Percentiles rank a stretch among this genome's conserved stretches.
phyloP scores from a whole-genome alignment of 345 rosid genomes.

The Eutrema japonicum region DNA sequence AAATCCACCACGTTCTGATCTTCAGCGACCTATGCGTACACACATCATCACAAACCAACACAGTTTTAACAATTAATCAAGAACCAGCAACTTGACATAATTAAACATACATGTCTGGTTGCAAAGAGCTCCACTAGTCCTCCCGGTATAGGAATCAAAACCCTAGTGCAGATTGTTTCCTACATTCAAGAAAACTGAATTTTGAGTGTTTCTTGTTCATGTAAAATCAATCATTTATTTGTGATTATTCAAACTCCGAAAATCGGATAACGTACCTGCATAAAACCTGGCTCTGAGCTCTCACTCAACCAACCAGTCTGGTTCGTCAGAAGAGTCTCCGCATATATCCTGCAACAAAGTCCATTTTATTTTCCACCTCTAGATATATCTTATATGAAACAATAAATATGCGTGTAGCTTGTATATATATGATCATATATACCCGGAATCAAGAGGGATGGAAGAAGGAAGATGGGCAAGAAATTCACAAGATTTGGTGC shows the following conservation, averaged over 20 bases:
- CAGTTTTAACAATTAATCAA: neutral
- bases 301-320: constrained; percentile 71
- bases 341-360: constrained; percentile 56
- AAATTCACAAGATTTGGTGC: constrained; percentile 69
- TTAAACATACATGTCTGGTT: constrained; percentile 62
- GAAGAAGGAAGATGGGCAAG: constrained; percentile 72
- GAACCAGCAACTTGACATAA: neutral
- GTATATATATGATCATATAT: constrained; percentile 20
- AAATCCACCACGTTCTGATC: constrained; percentile 70
- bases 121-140: constrained; percentile 81
- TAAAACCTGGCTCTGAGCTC: constrained; percentile 51
- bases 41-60: constrained; percentile 14
- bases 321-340: constrained; percentile 70
- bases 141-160: constrained; percentile 77
- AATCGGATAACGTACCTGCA: constrained; percentile 46
- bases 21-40: constrained; percentile 60
- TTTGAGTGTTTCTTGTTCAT: constrained; percentile 4
- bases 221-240: neutral
- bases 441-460: constrained; percentile 69
- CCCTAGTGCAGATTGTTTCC: constrained; percentile 80
- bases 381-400: neutral
- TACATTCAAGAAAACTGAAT: constrained; percentile 39
- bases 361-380: neutral
- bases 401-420: neutral
- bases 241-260: constrained; percentile 8